Base-by-base conservation (phyloP, 352 stramenopile genomes). In the Phytopythium delawarense region DNA sequence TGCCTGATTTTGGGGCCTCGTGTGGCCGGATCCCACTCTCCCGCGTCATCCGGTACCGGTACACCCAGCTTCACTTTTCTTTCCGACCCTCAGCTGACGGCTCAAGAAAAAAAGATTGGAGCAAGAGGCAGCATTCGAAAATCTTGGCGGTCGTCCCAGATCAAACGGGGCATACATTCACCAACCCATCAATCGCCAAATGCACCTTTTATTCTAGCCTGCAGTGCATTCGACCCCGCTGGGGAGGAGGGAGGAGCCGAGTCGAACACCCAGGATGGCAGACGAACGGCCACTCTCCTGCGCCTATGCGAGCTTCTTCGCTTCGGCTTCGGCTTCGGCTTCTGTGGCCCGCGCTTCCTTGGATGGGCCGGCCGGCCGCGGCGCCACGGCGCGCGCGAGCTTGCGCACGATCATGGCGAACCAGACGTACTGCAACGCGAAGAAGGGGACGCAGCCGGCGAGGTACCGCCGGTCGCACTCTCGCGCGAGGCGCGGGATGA, bases 331-430 rank as follows among this genome's bases (percentile, higher is more conserved):
- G 35, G 35, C 42, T 49, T n/a, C 32, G 13, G 20, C 51, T 45
- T 30, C 51, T 2, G 7, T 32, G 13, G 6, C 23, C 12, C 11
- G 21, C 23, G 25, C 23, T 30, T 15, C 15, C 6, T 16, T 55
- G 13, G 49, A 4, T 39, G 25, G 15, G n/a, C 21, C n/a, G 28
- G 28, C 9, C 5, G 20, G 25, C 48, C 4, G 11, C 48, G 23
- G 48, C 13, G 13, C 20, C 12, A 30, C 18, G 28, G 32, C 30
- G 51, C 34, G 25, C 15, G 39, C 57, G 12, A 92, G 69, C 61
- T 89, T 91, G 39, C 75, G 63, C 34, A 76, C 60, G 52, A 92
- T 92, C 77, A 91, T 87, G 40, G 71, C 75, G 64, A 90, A 91
- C 83, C 81, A 92, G 7, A 72, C 69, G 68, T 92, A 91, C 63